phyloP scores from a whole-genome alignment of 2,329 filamentous ascomycete genomes.

The Monosporascus sp. region DNA sequence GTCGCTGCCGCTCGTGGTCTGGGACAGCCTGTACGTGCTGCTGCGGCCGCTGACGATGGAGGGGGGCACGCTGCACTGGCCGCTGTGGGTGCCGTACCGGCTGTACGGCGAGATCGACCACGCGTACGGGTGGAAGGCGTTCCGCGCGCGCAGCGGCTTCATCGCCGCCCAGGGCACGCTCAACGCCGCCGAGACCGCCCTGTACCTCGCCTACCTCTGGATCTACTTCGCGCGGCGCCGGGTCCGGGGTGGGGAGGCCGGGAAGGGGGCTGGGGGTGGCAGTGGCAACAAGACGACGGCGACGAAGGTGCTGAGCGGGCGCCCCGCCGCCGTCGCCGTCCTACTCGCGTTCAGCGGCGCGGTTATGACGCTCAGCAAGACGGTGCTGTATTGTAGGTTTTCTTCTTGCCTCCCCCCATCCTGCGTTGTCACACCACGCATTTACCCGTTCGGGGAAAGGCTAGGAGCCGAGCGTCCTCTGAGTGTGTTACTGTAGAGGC shows the following conservation, averaged over 20 bases:
- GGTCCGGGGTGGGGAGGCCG: slow-evolving; percentile 2
- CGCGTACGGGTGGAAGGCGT: slow-evolving; percentile 74
- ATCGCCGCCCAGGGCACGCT: slow-evolving; percentile 66
- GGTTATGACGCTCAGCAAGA: slow-evolving; percentile 59
- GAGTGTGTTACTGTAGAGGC: not conserved
- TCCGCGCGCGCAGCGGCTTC: slow-evolving; percentile 64
- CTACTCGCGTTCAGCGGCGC: slow-evolving; percentile 47
- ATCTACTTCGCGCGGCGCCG: slow-evolving; percentile 26
- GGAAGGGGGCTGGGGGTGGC: slow-evolving; percentile 8
- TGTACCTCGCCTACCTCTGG: slow-evolving; percentile 55
- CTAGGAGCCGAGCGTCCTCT: too few relatives aligned
- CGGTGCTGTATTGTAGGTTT: slow-evolving; percentile 52
- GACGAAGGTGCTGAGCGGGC: slow-evolving; percentile 33
- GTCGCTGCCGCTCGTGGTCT: slow-evolving; percentile 71
- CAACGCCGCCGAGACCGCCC: slow-evolving; percentile 62
- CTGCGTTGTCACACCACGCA: too few relatives aligned
- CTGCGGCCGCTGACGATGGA: slow-evolving; percentile 77
- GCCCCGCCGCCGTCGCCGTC: slow-evolving; percentile 38
- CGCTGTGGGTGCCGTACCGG: slow-evolving; percentile 71
- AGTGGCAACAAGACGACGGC: not conserved
- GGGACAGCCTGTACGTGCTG: slow-evolving; percentile 78
- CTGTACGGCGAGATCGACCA: slow-evolving; percentile 77
- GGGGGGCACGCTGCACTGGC: slow-evolving; percentile 65
- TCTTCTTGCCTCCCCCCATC: not conserved
- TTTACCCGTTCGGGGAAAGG: too few relatives aligned